These are phyloP conservation scores for Neurospora hispaniola DNA, from an alignment of 495 filamentous ascomycete genomes.

Conservation along the genomic window DNA sequence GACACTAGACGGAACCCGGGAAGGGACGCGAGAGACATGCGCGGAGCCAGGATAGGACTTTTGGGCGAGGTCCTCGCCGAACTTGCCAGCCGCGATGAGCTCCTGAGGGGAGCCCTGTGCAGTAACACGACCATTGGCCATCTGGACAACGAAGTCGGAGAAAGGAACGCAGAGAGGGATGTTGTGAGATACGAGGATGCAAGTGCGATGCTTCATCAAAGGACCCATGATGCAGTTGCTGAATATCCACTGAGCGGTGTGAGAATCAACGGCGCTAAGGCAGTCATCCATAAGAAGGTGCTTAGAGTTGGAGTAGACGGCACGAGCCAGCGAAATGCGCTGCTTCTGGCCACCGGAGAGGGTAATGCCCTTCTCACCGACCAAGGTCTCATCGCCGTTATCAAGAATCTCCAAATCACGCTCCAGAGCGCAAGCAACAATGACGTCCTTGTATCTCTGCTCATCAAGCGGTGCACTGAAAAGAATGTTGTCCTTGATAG, in stretches of 20 bases:
- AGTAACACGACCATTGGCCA: constrained; percentile 76
- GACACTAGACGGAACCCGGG: constrained; percentile 60
- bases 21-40: constrained; percentile 54
- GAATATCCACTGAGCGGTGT: constrained; percentile 98
- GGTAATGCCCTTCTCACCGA: constrained; percentile 95
- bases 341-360: constrained; percentile 98
- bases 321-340: constrained; percentile 87
- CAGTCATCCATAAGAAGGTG: constrained; percentile 93
- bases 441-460: constrained; percentile 74
- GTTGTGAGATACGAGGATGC: constrained; percentile 97
- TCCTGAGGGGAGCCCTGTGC: constrained; percentile 67
- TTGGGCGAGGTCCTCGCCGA: constrained; percentile 66
- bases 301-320: constrained; percentile 82
- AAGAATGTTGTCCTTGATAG: constrained; percentile 90
- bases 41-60: constrained; percentile 62
- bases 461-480: constrained; percentile 80
- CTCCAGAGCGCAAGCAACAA: constrained; percentile 87
- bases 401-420: constrained; percentile 89
- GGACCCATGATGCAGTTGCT: constrained; percentile 82
- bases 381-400: constrained; percentile 83
- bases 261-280: constrained; percentile 95
- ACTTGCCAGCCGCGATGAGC: constrained; percentile 69
- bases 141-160: constrained; percentile 67
- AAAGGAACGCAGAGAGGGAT: constrained; percentile 70
- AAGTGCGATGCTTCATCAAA: constrained; percentile 79